Base-by-base conservation (phyloP, 2,329 filamentous ascomycete species). In the Trichoderma sp. region DNA sequence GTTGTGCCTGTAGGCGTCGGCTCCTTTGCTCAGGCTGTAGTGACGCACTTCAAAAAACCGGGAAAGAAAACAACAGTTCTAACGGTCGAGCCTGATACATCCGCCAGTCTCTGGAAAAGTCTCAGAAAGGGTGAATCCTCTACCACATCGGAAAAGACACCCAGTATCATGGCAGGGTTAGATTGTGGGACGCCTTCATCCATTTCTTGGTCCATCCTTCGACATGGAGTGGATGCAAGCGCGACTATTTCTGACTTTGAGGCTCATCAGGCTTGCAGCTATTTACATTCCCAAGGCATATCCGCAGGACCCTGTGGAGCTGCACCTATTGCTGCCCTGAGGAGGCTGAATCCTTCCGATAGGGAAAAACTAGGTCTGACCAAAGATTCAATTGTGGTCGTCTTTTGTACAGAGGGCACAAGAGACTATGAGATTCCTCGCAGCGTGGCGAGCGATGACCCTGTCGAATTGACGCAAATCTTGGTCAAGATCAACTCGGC, bases 131-230 rank as follows among this genome's bases (percentile, higher is more conserved):
- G 76, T 0, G 86, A 85, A 0, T 72, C 82, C 39, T 77, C 83
- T 3, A 81, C 80, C 0, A 76, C 84, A 0, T 82, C 90, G 1
- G 68, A 76, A 8, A 92, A 89, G 0, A 80, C 79, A 0, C 78
- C 85, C 3, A 92, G 89, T 0, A 92, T 92, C 72, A 93, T 93
- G 90, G 84, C 84, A 45, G 91, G 90, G 0, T 86, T 93, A 80
- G 88, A 91, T 71, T 93, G 90, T 69, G 90, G 90, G 0, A 91
- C 88, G 0, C 82, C 91, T 0, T 92, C 90, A 0, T 80, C 80
- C 0, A 87, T 84, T 0, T 88, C 90, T 0, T 94, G 90, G 89
- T 82, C 86, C 0, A 74, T 87, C 0, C 75, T 94, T 4, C 77
- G 80, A 8, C 74, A 79, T 0, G 85, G 88, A 0, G 82, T 92